phyloP scores from a whole-genome alignment of 2,329 filamentous ascomycete genomes.

The Colletotrichum trifolii region DNA sequence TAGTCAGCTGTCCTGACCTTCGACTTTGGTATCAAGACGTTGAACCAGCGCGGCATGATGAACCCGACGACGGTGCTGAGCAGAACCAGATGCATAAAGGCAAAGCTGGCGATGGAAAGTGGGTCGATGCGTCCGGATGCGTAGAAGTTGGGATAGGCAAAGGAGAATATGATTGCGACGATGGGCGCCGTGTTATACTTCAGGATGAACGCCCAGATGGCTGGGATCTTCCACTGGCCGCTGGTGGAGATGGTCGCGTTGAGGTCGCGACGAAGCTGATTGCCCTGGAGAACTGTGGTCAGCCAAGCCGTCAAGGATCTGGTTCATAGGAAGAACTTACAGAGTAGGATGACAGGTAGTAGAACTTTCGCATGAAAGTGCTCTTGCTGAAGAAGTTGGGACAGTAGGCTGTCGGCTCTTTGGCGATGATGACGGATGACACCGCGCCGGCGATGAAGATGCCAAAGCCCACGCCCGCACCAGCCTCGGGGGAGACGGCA shows the following conservation, averaged over 20 bases:
- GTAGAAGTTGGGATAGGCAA: conserved; percentile 39
- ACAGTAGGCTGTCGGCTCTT: conserved; percentile 14
- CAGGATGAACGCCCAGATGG: conserved; percentile 37
- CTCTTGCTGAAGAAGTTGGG: conserved; percentile 3
- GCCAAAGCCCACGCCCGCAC: conserved; percentile 61
- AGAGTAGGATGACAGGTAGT: conserved; percentile 20
- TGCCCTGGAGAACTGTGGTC: conserved; percentile 12
- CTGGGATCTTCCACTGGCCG: conserved; percentile 35
- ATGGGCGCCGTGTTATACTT: conserved; percentile 39
- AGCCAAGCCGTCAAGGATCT: not conserved
- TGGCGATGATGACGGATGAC: conserved; percentile 48
- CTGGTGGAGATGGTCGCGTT: conserved; percentile 23
- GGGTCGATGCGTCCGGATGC: conserved; percentile 34
- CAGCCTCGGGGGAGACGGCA: conserved; percentile 50
- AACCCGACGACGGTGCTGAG: conserved; percentile 29
- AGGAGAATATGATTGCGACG: conserved; percentile 38
- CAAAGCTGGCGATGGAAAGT: conserved; percentile 37
- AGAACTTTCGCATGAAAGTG: conserved; percentile 5
- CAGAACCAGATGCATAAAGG: conserved; percentile 34
- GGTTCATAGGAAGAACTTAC: not conserved
- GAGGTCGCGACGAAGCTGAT: conserved; percentile 28
- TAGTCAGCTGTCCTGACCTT: conserved; percentile 14
- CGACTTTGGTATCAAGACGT: conserved; percentile 31
- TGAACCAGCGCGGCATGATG: conserved; percentile 37
- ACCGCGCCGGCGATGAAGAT: conserved; percentile 54